Evolutionary conservation across 768 basidiomycete species (phyloP), one percentile per base, ranked within the genome.

Genomic region (Austroboletus eburneus): DNA sequence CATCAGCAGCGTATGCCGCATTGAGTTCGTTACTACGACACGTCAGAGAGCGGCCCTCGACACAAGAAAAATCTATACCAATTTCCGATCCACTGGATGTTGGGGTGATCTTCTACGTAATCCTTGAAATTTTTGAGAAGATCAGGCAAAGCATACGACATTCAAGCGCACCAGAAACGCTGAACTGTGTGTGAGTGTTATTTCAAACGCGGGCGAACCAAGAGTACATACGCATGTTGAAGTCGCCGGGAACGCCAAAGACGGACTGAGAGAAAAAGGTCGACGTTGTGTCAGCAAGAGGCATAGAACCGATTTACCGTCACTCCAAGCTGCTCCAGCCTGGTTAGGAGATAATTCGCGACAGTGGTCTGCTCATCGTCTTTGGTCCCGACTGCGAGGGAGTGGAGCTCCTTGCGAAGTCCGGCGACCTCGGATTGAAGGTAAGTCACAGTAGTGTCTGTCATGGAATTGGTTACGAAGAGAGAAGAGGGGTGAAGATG

Each of bases 1-100:
- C 93, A 59, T 94, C 92, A 0, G 90, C 90, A 14, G 93, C 93
- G 65, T 96, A 96, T 0, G 89, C 76, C 0, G 90, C 87, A 53
- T 93, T 90, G 39, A 93, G 73, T 61, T 92, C 87, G 50, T 91
- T 90, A 54, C 87, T 88, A 48, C 14, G 22, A 38, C 6, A 14
- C 3, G 24, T 63, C 27, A 58, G 34, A n/a, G 4, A 20, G 7
- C 9, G 29, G 0, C 9, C 3, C 3, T 20, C 4, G 1, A 16
- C n/a, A 10, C 3, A 43, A 8, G 13, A 9, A 22, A 36, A 14
- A 9, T 0, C 44, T 69, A 6, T 64, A 85, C 85, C 86, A 88
- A 59, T 90, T 88, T 5, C 92, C 93, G 43, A 93, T 77, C 92
- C 92, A 95, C 14, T 87, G 71, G 33, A 96, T 82, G 6, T 62